Evolutionary conservation across 495 filamentous ascomycete genomes (phyloP).

Genomic region (Annulohypoxylon stygium): DNA sequence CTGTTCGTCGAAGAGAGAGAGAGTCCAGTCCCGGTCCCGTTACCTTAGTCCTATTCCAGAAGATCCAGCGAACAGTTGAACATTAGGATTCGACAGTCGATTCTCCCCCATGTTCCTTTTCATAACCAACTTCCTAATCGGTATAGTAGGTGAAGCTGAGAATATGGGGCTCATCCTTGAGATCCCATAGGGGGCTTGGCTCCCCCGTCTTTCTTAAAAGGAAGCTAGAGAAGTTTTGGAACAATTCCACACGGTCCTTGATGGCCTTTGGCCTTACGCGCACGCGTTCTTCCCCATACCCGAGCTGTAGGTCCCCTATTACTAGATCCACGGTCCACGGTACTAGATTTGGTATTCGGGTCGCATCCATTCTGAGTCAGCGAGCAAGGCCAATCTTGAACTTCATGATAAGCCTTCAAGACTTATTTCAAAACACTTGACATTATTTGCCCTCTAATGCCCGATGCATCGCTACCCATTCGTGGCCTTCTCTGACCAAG

Average conservation of each 20-base stretch:
- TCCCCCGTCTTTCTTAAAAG: slow-evolving; percentile 29
- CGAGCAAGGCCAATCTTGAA: background rate
- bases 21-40: background rate
- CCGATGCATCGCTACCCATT: background rate
- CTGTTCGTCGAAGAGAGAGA: background rate
- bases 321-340: too few species aligned
- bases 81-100: background rate
- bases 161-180: slow-evolving; percentile 30
- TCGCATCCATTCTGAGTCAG: slow-evolving; percentile 12
- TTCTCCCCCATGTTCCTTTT: slow-evolving; percentile 19
- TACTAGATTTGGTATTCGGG: slow-evolving; percentile 1
- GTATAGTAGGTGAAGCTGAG: slow-evolving; percentile 30
- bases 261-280: slow-evolving; percentile 5
- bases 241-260: slow-evolving; percentile 32
- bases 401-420: slow-evolving; percentile 22
- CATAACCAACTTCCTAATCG: slow-evolving; percentile 40
- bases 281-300: slow-evolving; percentile 15
- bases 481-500: slow-evolving; percentile 9
- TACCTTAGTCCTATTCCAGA: background rate
- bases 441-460: slow-evolving; percentile 11
- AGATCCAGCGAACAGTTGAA: slow-evolving; percentile 1
- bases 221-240: slow-evolving; percentile 27
- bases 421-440: background rate
- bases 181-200: slow-evolving; percentile 32
- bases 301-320: background rate